These are phyloP conservation scores for Stephanodiscus triporus DNA, from an alignment of 108 stramenopile genomes.

Conservation along the genomic window DNA sequence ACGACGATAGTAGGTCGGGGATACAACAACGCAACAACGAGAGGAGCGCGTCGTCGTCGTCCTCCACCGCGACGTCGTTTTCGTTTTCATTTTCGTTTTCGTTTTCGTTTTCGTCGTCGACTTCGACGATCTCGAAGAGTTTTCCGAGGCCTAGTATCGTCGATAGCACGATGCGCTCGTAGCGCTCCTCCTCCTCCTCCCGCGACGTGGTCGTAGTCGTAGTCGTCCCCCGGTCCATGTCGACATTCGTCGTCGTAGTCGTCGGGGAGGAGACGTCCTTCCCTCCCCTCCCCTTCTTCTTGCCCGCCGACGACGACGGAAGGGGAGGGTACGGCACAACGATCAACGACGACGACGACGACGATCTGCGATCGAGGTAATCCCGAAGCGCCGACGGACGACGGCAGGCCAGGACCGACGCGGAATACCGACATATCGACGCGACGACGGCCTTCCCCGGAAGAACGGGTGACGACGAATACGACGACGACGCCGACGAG, in stretches of 20 bases:
- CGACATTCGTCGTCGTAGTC: background rate
- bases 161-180: slow-evolving; percentile 66
- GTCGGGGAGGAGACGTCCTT: background rate
- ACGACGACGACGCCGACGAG: too few species aligned
- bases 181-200: slow-evolving; percentile 71
- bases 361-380: background rate
- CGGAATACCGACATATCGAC: background rate
- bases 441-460: background rate
- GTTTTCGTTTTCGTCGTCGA: slow-evolving; percentile 5
- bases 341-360: background rate
- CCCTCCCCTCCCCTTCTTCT: background rate
- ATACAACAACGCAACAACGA: too few species aligned
- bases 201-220: background rate
- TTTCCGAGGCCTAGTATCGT: slow-evolving; percentile 30
- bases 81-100: too few species aligned
- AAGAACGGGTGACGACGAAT: background rate
- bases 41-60: too few species aligned
- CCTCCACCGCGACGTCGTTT: too few species aligned
- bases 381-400: background rate
- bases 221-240: too few species aligned
- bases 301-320: background rate
- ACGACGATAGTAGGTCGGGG: slow-evolving; percentile 19
- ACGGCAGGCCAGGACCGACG: background rate
- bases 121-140: slow-evolving; percentile 24
- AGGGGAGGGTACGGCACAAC: background rate